Conservation (phyloP, 2,329 filamentous ascomycete species). For the Colletotrichum sp. region DNA sequence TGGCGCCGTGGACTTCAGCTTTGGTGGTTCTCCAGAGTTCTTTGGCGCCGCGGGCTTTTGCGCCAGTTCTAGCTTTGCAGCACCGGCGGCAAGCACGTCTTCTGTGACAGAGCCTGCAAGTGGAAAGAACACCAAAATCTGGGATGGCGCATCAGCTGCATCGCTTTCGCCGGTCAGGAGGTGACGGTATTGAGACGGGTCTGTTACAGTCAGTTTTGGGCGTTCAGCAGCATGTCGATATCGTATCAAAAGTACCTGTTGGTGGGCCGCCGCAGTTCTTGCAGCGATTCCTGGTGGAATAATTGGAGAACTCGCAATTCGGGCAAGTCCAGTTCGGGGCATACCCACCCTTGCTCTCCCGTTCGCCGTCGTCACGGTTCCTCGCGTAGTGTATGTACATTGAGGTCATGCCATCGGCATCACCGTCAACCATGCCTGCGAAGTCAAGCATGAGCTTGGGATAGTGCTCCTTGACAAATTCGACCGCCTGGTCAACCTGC, state of each 20-base stretch:
- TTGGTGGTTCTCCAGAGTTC: slow-evolving; percentile 50
- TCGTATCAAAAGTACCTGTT: neutral
- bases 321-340: slow-evolving; percentile 36
- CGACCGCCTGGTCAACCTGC: slow-evolving; percentile 41
- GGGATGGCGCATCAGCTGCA: slow-evolving; percentile 64
- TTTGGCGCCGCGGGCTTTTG: slow-evolving; percentile 57
- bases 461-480: slow-evolving; percentile 48
- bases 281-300: slow-evolving; percentile 39
- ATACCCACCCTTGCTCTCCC: slow-evolving; percentile 26
- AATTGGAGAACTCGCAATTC: slow-evolving; percentile 45
- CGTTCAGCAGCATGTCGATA: neutral
- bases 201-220: neutral
- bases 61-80: slow-evolving; percentile 72
- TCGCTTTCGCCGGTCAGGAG: slow-evolving; percentile 54
- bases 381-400: slow-evolving; percentile 47
- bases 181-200: slow-evolving; percentile 19
- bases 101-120: slow-evolving; percentile 75
- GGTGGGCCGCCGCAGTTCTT: slow-evolving; percentile 37
- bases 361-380: slow-evolving; percentile 34
- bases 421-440: slow-evolving; percentile 39
- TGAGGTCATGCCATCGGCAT: slow-evolving; percentile 40
- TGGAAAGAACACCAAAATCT: slow-evolving; percentile 77
- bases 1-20: slow-evolving; percentile 65
- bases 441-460: slow-evolving; percentile 43
- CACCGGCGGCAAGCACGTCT: slow-evolving; percentile 73